These are phyloP conservation scores for Cercospora sp. DNA, from an alignment of 2,329 filamentous ascomycete species.

Conservation along the genomic window DNA sequence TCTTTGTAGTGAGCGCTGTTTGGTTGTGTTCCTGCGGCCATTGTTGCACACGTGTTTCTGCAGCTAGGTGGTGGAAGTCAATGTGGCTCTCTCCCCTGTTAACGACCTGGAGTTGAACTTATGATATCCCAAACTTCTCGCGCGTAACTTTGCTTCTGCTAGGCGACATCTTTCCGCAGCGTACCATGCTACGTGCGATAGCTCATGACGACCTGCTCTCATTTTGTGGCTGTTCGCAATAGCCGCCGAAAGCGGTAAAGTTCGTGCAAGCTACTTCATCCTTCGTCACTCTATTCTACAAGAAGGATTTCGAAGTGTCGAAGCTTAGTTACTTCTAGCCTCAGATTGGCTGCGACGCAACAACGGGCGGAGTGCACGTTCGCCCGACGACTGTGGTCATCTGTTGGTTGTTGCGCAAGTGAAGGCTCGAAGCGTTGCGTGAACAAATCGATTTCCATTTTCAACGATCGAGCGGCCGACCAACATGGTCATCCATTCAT, in stretches of 20 bases:
- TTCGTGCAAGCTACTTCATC: not conserved
- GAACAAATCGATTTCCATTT: not conserved
- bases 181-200: not conserved
- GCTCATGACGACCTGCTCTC: not conserved
- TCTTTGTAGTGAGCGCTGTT: not conserved
- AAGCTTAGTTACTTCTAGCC: not conserved
- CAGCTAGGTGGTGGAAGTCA: not conserved
- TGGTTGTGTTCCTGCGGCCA: not conserved
- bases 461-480: not conserved
- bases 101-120: not conserved
- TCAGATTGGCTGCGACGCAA: not conserved
- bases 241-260: not conserved
- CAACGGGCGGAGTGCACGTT: not conserved
- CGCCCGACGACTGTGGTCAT: not conserved
- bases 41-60: not conserved
- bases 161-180: not conserved
- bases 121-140: not conserved
- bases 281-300: not conserved
- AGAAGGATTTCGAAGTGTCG: not conserved
- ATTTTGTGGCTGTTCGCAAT: not conserved
- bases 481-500: not conserved
- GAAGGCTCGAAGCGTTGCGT: not conserved
- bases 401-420: not conserved
- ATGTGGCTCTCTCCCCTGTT: not conserved
- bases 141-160: not conserved